phyloP scores from a whole-genome alignment of 192 early-diverging fungal genomes.

The Backusella tarrabulga region DNA sequence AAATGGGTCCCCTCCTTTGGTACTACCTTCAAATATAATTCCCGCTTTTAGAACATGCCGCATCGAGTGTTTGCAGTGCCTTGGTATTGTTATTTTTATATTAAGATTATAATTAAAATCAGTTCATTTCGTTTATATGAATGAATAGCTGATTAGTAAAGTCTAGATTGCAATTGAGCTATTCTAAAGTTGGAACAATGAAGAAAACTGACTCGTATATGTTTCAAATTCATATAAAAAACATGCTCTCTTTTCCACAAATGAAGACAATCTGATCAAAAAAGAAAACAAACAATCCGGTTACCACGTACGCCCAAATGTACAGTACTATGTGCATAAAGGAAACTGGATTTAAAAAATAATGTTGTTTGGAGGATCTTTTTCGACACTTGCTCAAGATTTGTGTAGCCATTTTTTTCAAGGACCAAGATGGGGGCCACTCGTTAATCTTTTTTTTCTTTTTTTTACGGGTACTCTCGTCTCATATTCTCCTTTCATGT shows the following conservation, averaged over 20 bases:
- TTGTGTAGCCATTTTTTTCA: not conserved
- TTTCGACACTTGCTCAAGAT: not conserved
- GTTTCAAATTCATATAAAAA: constrained; percentile 1
- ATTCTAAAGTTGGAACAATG: not conserved
- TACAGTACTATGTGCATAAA: not conserved
- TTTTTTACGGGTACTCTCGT: not conserved
- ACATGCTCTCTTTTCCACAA: not conserved
- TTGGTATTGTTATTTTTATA: not conserved
- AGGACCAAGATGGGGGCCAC: not conserved
- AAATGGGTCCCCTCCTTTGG: not conserved
- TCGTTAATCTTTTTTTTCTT: not conserved
- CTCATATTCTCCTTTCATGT: not conserved
- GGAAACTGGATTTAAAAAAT: not conserved
- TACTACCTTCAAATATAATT: not conserved
- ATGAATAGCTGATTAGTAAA: not conserved
- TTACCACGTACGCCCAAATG: not conserved
- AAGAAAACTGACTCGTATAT: not conserved
- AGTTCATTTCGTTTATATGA: not conserved
- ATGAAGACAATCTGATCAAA: not conserved
- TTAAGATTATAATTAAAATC: not conserved
- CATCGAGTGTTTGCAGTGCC: not conserved
- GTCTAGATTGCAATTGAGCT: not conserved
- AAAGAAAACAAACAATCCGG: not conserved
- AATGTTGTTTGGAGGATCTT: not conserved
- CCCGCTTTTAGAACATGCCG: not conserved